Evolutionary conservation across 139 green algal species (phyloP).

Genomic region (Micractinium sp.): DNA sequence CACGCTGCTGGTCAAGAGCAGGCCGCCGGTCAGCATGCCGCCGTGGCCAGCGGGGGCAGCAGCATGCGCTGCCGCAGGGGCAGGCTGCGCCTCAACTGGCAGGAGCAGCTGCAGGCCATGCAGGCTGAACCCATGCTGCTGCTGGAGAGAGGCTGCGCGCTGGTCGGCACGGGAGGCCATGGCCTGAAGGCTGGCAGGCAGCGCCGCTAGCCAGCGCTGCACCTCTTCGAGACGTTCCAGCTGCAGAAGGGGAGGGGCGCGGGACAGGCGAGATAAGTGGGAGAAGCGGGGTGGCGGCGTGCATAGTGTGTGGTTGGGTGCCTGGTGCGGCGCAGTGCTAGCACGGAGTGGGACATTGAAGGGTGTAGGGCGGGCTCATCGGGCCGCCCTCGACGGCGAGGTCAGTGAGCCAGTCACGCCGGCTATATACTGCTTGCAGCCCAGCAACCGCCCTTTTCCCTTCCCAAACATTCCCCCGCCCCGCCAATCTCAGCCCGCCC

Average conservation of each 20-base stretch:
- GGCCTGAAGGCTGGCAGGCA: background rate
- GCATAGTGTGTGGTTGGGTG: too few relatives aligned
- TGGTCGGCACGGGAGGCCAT: background rate
- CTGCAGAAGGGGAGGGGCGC: background rate
- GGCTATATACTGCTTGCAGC: too few relatives aligned
- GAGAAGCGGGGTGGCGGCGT: background rate
- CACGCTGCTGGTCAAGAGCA: background rate
- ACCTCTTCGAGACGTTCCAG: background rate
- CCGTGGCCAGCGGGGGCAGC: background rate
- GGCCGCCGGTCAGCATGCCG: background rate
- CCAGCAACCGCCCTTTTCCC: too few relatives aligned
- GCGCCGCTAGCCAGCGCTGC: background rate
- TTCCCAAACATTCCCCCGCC: too few relatives aligned
- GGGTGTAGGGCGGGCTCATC: too few relatives aligned
- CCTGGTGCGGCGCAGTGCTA: too few relatives aligned
- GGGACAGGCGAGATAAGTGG: background rate
- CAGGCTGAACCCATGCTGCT: conserved; percentile 13
- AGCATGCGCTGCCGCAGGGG: background rate
- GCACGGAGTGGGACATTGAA: too few relatives aligned
- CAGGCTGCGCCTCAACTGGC: background rate
- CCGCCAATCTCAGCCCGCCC: too few relatives aligned
- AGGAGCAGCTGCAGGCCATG: conserved; percentile 15
- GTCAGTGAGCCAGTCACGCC: too few relatives aligned
- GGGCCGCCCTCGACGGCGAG: too few relatives aligned
- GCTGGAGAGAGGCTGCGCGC: background rate